Evolutionary conservation across 495 filamentous ascomycete species (phyloP).

Genomic region (Pseudoneurospora amorphoporcata): DNA sequence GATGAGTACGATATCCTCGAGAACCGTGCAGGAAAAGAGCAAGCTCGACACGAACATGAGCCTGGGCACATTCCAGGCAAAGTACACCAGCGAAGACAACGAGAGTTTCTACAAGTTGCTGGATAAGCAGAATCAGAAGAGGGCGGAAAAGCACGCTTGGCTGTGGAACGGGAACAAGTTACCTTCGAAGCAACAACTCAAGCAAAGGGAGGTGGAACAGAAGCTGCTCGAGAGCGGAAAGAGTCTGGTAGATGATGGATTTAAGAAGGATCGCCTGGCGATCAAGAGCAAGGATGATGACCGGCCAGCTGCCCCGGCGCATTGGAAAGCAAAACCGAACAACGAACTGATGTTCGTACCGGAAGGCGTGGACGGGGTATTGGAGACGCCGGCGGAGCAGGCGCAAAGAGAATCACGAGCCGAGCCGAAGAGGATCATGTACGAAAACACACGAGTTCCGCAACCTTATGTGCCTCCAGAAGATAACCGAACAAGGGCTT

Average conservation of each 20-base stretch:
- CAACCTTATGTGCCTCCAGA: slow-evolving; percentile 21
- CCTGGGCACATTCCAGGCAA: slow-evolving; percentile 74
- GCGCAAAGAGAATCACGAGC: slow-evolving; percentile 63
- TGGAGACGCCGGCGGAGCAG: slow-evolving; percentile 55
- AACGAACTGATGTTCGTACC: slow-evolving; percentile 89
- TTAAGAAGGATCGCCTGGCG: slow-evolving; percentile 40
- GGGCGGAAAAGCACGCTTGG: slow-evolving; percentile 74
- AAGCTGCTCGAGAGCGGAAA: slow-evolving; percentile 45
- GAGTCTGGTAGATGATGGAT: slow-evolving; percentile 37
- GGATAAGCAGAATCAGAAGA: slow-evolving; percentile 82
- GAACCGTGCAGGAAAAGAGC: slow-evolving; percentile 25
- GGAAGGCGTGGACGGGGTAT: slow-evolving; percentile 55
- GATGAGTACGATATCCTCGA: slow-evolving; percentile 42
- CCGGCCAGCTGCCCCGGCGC: slow-evolving; percentile 67
- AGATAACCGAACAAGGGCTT: slow-evolving; percentile 34
- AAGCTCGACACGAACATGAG: slow-evolving; percentile 73
- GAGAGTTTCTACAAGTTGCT: slow-evolving; percentile 88
- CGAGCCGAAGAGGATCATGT: slow-evolving; percentile 64
- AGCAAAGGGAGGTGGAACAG: slow-evolving; percentile 58
- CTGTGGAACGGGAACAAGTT: slow-evolving; percentile 83
- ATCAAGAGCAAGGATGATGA: slow-evolving; percentile 52
- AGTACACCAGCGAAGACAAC: slow-evolving; percentile 95
- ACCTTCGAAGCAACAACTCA: slow-evolving; percentile 74
- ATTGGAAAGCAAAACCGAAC: slow-evolving; percentile 60
- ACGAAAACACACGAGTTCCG: slow-evolving; percentile 73